These are phyloP conservation scores for Sporothrix globosa DNA, from an alignment of 2,329 filamentous ascomycete species.

Conservation along the genomic window DNA sequence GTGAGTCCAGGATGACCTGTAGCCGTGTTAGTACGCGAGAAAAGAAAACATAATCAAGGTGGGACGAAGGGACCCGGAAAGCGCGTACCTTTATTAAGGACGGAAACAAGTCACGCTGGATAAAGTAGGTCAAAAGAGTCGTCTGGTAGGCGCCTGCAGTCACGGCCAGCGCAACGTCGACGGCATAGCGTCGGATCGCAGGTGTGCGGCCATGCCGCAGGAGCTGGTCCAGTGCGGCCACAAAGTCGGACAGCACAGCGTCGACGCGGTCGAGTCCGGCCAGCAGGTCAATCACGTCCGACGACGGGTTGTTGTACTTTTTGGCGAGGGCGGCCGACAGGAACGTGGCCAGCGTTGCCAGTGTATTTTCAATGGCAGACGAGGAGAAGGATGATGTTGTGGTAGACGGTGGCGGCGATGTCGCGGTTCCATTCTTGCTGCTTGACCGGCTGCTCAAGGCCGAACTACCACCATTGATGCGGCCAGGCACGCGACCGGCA, in stretches of 20 bases:
- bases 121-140: conserved; percentile 90
- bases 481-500: conserved; percentile 72
- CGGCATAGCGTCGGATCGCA: conserved; percentile 74
- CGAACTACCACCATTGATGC: background rate
- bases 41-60: too few relatives aligned
- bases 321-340: conserved; percentile 81
- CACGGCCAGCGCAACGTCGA: conserved; percentile 79
- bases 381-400: background rate
- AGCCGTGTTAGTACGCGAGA: background rate
- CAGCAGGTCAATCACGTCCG: conserved; percentile 88
- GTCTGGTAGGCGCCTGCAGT: conserved; percentile 96
- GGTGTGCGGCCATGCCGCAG: conserved; percentile 74
- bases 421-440: background rate
- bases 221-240: conserved; percentile 76
- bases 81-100: conserved; percentile 70
- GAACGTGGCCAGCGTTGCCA: conserved; percentile 85
- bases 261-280: conserved; percentile 90
- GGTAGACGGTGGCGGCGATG: background rate
- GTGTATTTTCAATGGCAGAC: conserved; percentile 26
- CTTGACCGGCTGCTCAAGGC: background rate
- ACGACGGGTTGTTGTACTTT: conserved; percentile 91
- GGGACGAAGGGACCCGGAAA: too few relatives aligned
- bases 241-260: conserved; percentile 83
- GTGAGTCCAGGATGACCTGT: conserved; percentile 76
- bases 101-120: conserved; percentile 90